Evolutionary conservation across 1,139 yeast genomes (phyloP).

Genomic region (Arxiozyma telluris): DNA sequence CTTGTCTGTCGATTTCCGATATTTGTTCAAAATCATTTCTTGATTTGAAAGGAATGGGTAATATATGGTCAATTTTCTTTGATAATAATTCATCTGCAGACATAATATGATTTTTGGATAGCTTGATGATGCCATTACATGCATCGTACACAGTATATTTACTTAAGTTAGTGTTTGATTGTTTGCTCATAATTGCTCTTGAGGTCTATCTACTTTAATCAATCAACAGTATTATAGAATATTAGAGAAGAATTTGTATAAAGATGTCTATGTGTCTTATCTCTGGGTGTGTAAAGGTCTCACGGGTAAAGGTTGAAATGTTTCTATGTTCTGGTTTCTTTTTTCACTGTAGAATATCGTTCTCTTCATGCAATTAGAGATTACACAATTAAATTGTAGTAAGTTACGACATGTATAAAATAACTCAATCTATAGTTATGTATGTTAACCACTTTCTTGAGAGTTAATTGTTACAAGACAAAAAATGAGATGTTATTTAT

Average conservation of each 20-base stretch:
- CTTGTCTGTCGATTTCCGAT: conserved; percentile 17
- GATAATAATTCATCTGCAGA: conserved; percentile 29
- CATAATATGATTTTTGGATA: conserved; percentile 19
- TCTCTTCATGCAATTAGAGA: background rate
- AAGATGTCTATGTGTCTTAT: too few species aligned
- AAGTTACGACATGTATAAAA: too few species aligned
- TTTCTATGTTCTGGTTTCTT: background rate
- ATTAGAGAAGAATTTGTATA: background rate
- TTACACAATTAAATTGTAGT: too few species aligned
- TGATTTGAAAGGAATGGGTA: conserved; percentile 27
- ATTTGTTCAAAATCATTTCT: conserved; percentile 24
- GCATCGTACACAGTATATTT: conserved; percentile 22
- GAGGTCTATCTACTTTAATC: too few species aligned
- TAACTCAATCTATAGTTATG: too few species aligned
- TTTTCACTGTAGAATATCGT: background rate
- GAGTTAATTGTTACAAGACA: too few species aligned
- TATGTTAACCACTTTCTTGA: too few species aligned
- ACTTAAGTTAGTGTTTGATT: conserved; percentile 5
- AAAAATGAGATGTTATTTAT: too few species aligned
- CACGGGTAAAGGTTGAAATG: background rate
- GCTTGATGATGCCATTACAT: conserved; percentile 22
- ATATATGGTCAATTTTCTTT: conserved; percentile 19
- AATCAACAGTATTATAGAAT: background rate
- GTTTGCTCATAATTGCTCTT: background rate
- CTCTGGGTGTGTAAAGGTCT: background rate